Conservation (phyloP, 208 protist species). For the Acanthamoeba culbertsoni region DNA sequence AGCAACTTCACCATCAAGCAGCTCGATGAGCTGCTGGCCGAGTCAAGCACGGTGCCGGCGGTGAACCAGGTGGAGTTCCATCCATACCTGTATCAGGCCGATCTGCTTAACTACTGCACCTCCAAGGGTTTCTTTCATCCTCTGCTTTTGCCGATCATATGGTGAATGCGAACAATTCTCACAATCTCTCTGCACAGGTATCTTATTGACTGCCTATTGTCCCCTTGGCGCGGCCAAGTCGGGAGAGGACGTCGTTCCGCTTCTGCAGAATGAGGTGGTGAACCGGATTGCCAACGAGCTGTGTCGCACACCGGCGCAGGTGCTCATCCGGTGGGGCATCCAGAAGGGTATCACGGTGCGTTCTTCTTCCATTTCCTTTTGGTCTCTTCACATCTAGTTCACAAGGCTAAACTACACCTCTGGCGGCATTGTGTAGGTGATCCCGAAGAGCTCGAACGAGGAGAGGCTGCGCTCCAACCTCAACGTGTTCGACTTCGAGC, state of each 20-base stretch:
- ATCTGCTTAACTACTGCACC: not conserved
- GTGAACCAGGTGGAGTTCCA: not conserved
- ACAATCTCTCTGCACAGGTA: too few relatives aligned
- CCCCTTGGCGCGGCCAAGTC: too few relatives aligned
- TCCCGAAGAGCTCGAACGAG: conserved; percentile 88
- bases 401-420: not conserved
- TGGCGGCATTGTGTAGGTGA: conserved; percentile 69
- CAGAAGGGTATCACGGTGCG: conserved; percentile 60
- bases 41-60: not conserved
- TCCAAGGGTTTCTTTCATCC: not conserved
- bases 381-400: not conserved
- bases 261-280: conserved; percentile 54
- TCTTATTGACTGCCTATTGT: too few relatives aligned
- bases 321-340: conserved; percentile 75
- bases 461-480: conserved; percentile 89
- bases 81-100: not conserved
- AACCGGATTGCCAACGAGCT: conserved; percentile 53
- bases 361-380: not conserved
- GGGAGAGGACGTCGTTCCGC: not conserved
- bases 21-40: not conserved
- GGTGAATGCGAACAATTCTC: too few relatives aligned
- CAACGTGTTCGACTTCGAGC: conserved; percentile 87
- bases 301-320: conserved; percentile 31
- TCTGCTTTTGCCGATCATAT: too few relatives aligned
- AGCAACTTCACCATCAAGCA: conserved; percentile 42